Evolutionary conservation across 306 rosid species (phyloP).

Genomic region (Elaeagnus macrophylla): DNA sequence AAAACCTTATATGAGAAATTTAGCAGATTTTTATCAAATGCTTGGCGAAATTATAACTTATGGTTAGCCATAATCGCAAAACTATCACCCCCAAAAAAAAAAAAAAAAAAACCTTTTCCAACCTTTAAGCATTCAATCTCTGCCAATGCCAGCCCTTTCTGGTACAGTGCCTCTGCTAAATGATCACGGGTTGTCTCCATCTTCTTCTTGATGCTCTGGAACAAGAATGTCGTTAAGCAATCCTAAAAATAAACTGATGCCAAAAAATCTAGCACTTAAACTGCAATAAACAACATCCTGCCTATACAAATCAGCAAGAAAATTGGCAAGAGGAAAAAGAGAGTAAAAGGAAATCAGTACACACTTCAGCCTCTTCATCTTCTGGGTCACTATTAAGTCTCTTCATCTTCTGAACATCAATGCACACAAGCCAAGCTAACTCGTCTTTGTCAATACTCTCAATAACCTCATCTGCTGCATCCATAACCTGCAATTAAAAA

Average conservation of each 20-base stretch:
- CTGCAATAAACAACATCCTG: neutral
- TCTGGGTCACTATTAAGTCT: conserved; percentile 60
- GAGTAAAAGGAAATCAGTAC: neutral
- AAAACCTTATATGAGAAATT: no score
- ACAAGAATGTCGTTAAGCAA: neutral
- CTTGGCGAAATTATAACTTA: no score
- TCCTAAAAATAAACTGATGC: neutral
- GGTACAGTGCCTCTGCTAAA: conserved; percentile 78
- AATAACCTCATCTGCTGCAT: conserved; percentile 72
- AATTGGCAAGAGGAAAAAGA: conserved; percentile 5
- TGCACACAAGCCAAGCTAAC: conserved; percentile 23
- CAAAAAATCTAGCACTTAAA: neutral
- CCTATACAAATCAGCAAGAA: neutral
- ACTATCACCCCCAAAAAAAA: neutral
- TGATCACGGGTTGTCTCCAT: conserved; percentile 81
- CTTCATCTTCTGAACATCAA: no score
- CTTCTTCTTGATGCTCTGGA: conserved; percentile 64
- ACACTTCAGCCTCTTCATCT: conserved; percentile 86
- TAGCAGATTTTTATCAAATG: no score
- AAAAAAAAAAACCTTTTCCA: conserved; percentile 19
- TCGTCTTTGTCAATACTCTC: conserved; percentile 75
- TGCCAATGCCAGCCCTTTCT: conserved; percentile 79
- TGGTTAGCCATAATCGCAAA: no score
- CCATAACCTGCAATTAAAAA: conserved; percentile 49
- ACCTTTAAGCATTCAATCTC: conserved; percentile 71